Conservation (phyloP, 768 basidiomycete genomes). For the Rhizopogon vulgaris region DNA sequence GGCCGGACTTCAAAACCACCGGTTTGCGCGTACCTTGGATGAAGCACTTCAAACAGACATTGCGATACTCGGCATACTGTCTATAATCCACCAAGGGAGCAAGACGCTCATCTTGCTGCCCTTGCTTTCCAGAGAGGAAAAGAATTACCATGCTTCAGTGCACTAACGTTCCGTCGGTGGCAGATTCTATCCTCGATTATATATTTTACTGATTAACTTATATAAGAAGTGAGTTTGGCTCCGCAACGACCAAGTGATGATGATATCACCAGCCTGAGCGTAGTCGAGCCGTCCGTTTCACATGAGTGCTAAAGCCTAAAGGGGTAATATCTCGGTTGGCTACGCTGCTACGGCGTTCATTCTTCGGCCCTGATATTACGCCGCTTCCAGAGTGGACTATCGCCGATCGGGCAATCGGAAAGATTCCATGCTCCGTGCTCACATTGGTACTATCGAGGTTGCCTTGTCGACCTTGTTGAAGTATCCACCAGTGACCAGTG, state of each 20-base stretch:
- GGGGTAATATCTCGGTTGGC: too few relatives aligned
- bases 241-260: background rate
- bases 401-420: constrained; percentile 9
- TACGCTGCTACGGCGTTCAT: too few relatives aligned
- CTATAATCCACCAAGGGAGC: constrained; percentile 29
- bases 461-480: constrained; percentile 35
- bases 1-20: constrained; percentile 27
- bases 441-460: constrained; percentile 43
- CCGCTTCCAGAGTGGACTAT: constrained; percentile 13
- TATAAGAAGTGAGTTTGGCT: background rate
- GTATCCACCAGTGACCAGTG: constrained; percentile 38
- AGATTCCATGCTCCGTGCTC: constrained; percentile 36
- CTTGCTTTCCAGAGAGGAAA: constrained; percentile 28
- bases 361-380: too few relatives aligned
- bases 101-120: constrained; percentile 38
- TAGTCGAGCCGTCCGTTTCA: too few relatives aligned
- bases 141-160: constrained; percentile 10
- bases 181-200: background rate
- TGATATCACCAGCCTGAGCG: background rate
- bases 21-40: constrained; percentile 37
- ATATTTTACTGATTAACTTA: background rate
- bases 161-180: background rate
- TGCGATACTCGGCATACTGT: constrained; percentile 23
- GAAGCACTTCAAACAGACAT: constrained; percentile 32
- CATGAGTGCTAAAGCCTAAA: too few relatives aligned